Percentiles rank a stretch among this genome's conserved stretches.
Evolutionary conservation across 2,329 filamentous ascomycete species (phyloP).

Genomic region (Moelleriella libera): DNA sequence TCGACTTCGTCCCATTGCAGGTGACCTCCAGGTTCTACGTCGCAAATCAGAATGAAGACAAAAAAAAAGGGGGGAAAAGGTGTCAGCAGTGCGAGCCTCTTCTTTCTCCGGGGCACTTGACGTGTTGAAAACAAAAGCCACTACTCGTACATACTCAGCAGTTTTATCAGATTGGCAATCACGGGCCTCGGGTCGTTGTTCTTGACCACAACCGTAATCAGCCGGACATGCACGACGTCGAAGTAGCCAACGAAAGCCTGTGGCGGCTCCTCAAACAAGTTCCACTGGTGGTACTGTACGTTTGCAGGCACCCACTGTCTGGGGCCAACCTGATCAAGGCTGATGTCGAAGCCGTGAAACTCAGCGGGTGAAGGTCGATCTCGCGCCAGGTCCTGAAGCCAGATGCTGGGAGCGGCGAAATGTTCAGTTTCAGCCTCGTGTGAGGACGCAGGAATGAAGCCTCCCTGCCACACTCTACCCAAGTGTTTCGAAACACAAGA

Average conservation of each 20-base stretch:
- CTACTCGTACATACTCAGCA: neutral
- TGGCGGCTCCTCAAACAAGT: constrained; percentile 2
- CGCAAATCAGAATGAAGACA: too few species aligned
- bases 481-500: too few species aligned
- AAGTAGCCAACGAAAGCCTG: constrained; percentile 1
- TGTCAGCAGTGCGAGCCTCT: too few species aligned
- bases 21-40: constrained; percentile 1
- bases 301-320: constrained; percentile 1
- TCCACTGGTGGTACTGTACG: constrained; percentile 1
- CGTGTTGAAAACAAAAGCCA: too few species aligned
- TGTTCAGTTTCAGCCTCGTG: too few species aligned
- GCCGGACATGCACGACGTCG: constrained; percentile 3
- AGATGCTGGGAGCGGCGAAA: constrained; percentile 1
- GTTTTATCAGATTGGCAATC: constrained; percentile 1
- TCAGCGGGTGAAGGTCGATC: neutral
- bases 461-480: too few species aligned
- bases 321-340: constrained; percentile 1
- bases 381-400: constrained; percentile 2
- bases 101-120: too few species aligned
- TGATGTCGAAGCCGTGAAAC: constrained; percentile 3
- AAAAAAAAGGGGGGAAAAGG: too few species aligned
- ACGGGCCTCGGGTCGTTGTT: constrained; percentile 2
- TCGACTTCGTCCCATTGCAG: constrained; percentile 3
- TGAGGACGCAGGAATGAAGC: neutral
- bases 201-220: constrained; percentile 2